Base-by-base conservation (phyloP, 106 monocot species). In the Dioscorea zingiberensis region DNA sequence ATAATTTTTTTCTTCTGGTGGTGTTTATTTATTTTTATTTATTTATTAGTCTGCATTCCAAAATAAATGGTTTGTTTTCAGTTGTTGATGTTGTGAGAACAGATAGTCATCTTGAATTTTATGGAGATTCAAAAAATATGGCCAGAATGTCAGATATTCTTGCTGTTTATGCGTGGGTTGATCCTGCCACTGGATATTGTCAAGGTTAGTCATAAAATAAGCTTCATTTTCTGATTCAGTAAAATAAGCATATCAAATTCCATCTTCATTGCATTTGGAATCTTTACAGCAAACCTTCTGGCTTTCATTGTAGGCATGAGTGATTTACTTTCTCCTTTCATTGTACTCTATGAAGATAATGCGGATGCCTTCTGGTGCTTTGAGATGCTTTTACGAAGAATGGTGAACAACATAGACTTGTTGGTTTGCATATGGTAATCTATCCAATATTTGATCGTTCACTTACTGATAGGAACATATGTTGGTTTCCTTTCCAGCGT, bases 351-450 rank as follows among this genome's bases (percentile, higher is more conserved):
- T 69, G 89, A 99, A 68, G 89, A 99, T 74, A 83, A 99, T 78
- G 98, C 98, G 9, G 98, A 99, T 89, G 98, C 98, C 47, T 99
- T 99, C 87, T 99, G 98, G 98, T 99, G 98, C 73, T 99, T 99
- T 70, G 98, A 93, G 74, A 99, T 99, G 98, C 89, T 99, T 70
- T 67, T 99, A 48, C 76, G 98, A 59, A 84, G 98, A 78, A 79
- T 99, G 89, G 98, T 99, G 85, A 62, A 51, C 29, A 18, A 54
- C 29, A 28, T 30, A 22, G 55, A 27, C 55, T 24, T 71, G 11
- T 48, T 7, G n/a, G 10, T 38, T 38, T 38, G 6, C 10, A 6
- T 38, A 38, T 38, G 38, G 38, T 38, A 38, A 38, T 38, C 38
- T 38, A 38, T 38, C 38, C 38, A 38, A 38, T 38, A 10, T 6